These are phyloP conservation scores for Xylaria castorea DNA, from an alignment of 495 filamentous ascomycete genomes.

Conservation along the genomic window DNA sequence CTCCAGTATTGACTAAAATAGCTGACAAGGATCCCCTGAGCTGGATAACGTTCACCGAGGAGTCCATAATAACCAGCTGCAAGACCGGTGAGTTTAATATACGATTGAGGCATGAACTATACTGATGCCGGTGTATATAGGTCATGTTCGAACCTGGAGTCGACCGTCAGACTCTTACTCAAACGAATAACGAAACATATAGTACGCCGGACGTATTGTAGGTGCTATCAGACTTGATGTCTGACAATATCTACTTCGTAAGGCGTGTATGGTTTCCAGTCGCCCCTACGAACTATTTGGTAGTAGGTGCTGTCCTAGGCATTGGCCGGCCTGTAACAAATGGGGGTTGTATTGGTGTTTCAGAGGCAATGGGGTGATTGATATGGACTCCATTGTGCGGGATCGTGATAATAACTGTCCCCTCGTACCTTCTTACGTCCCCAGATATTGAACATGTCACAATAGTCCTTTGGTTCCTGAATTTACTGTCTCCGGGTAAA, in stretches of 20 bases:
- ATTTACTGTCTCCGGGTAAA: neutral
- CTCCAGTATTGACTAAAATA: conserved; percentile 91
- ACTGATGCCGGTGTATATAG: conserved; percentile 51
- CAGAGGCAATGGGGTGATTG: neutral
- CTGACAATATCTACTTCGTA: neutral
- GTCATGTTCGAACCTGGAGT: conserved; percentile 88
- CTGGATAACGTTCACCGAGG: conserved; percentile 90
- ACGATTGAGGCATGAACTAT: conserved; percentile 10
- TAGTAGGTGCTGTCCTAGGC: neutral
- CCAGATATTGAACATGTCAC: neutral
- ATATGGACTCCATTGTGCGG: neutral
- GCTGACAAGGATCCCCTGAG: conserved; percentile 85
- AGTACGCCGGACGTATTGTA: neutral
- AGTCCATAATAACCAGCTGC: conserved; percentile 91
- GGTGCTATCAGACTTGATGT: neutral
- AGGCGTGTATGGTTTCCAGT: neutral
- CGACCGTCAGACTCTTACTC: conserved; percentile 61
- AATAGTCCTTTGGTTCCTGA: neutral
- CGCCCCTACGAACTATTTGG: neutral
- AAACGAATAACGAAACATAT: conserved; percentile 10
- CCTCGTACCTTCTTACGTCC: neutral
- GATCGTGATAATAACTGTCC: neutral
- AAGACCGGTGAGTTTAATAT: conserved; percentile 68
- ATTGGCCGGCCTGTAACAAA: neutral
- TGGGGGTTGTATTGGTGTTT: neutral